phyloP scores from a whole-genome alignment of 208 protist genomes.

The Leishmania amazonensis region DNA sequence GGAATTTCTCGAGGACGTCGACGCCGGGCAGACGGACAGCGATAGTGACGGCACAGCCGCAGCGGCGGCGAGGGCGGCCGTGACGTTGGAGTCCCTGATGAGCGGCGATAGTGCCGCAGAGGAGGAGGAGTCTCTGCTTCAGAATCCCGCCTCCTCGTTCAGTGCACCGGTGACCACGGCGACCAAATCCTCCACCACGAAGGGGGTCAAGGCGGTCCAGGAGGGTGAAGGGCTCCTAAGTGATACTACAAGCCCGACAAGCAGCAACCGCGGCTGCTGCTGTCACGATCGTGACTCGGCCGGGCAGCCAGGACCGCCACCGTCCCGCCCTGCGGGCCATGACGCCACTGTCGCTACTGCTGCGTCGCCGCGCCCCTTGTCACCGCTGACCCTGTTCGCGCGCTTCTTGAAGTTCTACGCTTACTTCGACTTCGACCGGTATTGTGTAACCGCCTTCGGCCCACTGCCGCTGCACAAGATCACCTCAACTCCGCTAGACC shows the following conservation, averaged over 20 bases:
- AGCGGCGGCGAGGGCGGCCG: constrained; percentile 6
- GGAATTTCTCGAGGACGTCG: constrained; percentile 82
- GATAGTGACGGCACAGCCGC: not conserved
- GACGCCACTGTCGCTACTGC: not conserved
- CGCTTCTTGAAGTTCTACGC: constrained; percentile 85
- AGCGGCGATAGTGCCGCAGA: not conserved
- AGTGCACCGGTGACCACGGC: not conserved
- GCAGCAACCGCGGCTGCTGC: not conserved
- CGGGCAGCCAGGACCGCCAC: not conserved
- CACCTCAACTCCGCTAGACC: constrained; percentile 49
- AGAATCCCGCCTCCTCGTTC: constrained; percentile 24
- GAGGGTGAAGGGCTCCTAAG: not conserved
- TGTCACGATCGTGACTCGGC: not conserved
- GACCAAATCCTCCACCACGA: not conserved
- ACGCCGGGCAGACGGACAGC: constrained; percentile 1
- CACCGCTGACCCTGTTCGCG: constrained; percentile 63
- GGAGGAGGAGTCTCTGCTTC: constrained; percentile 1
- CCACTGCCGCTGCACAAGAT: constrained; percentile 67
- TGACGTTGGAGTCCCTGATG: not conserved
- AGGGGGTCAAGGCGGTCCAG: constrained; percentile 1
- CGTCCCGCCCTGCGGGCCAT: not conserved
- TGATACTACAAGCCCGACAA: not conserved
- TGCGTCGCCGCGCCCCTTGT: constrained; percentile 9
- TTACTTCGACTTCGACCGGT: constrained; percentile 80
- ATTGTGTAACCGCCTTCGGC: constrained; percentile 83